Conservation (phyloP, 345 rosid genomes). For the Sonneratia alba region DNA sequence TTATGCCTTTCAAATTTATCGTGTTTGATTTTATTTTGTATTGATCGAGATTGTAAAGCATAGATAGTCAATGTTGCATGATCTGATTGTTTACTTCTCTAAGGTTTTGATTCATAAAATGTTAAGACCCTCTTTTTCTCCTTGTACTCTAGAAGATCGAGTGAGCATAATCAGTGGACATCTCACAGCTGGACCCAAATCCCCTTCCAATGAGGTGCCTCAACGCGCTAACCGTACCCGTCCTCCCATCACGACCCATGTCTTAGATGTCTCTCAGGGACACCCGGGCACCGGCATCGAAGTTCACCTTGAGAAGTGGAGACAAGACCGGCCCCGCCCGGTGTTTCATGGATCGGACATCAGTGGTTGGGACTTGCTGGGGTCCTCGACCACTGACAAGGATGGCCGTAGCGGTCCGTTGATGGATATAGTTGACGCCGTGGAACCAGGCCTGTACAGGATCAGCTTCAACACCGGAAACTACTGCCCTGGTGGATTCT, state of each 20-base stretch:
- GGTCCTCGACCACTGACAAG: slow-evolving; percentile 59
- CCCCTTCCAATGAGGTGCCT: slow-evolving; percentile 23
- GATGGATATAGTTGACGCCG: slow-evolving; percentile 52
- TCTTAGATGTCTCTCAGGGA: slow-evolving; percentile 79
- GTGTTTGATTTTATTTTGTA: no score
- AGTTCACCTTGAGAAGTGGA: slow-evolving; percentile 66
- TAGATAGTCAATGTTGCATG: not conserved
- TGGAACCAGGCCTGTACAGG: slow-evolving; percentile 69
- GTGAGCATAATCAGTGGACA: slow-evolving; percentile 66
- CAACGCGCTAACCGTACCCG: slow-evolving; percentile 43
- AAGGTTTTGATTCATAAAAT: not conserved
- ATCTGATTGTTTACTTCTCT: not conserved
- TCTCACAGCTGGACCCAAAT: slow-evolving; percentile 36
- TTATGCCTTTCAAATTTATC: no score
- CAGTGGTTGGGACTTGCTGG: slow-evolving; percentile 45
- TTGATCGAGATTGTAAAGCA: not conserved
- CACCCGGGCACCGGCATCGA: slow-evolving; percentile 74
- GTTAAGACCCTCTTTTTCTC: not conserved
- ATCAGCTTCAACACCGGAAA: slow-evolving; percentile 77
- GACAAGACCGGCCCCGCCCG: slow-evolving; percentile 31
- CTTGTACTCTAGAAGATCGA: slow-evolving; percentile 46
- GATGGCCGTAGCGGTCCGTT: slow-evolving; percentile 82
- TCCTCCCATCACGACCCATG: slow-evolving; percentile 89
- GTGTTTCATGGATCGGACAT: slow-evolving; percentile 25
- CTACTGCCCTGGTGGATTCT: slow-evolving; percentile 66